Base-by-base conservation (phyloP, 2,329 filamentous ascomycete genomes). In the Calycina herbarum region DNA sequence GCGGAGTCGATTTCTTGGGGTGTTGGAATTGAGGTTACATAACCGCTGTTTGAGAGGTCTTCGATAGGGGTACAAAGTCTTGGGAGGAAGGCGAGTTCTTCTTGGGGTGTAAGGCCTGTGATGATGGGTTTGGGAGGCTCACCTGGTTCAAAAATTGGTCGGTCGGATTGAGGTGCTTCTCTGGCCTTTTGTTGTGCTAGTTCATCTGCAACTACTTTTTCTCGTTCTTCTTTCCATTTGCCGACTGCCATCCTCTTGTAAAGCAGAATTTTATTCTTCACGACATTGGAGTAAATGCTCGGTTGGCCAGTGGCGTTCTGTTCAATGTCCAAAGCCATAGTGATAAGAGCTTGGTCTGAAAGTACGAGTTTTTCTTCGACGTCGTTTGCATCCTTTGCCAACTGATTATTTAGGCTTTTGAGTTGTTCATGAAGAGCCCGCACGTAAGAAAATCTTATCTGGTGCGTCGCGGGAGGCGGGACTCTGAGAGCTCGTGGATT, bases 181-280 rank as follows among this genome's bases (percentile, higher is more conserved):
- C 71, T 64, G 66, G 5, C 71, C 69, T 71, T 79, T 73, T 6
- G 68, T 64, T 17, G 71, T 71, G 1, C n/a, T 10, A 57, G 54
- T 35, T 57, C 27, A 5, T 8, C 54, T 3, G 70, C 75, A 57
- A 89, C 70, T 38, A 83, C 80, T 61, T 73, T 76, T 61, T 78
- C 77, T 63, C 86, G 81, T 68, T 89, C 87, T 35, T 86, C 83
- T 66, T 86, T 85, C 92, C 94, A 98, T 58, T 91, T 85, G 3
- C 84, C 82, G 2, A 86, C 74, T 0, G 81, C 82, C 90, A 96
- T 94, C 68, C 89, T 90, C 74, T 90, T 92, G 74, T 93, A 88
- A 56, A 83, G 83, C 72, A 90, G 84, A 66, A 98, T 89, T 40
- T 88, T 88, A 70, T 93, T 91, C 75, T 94, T 96, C 76, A 98